Conservation (phyloP, 441 rosid species). For the Euphorbia schlechtendalii region DNA sequence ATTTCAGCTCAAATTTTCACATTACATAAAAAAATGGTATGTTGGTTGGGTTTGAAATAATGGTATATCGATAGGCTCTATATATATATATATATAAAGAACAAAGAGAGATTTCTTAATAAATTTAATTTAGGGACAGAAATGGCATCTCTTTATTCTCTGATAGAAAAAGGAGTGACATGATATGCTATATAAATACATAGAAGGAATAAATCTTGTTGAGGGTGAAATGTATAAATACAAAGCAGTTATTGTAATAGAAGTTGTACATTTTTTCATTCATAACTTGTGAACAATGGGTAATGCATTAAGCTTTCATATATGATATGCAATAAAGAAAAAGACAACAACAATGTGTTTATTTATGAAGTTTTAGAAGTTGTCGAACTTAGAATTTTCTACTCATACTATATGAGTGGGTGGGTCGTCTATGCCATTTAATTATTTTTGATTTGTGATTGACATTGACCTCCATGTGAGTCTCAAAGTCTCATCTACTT, state of each 20-base stretch:
- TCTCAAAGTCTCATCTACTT: neutral
- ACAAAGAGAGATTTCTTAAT: slow-evolving; percentile 8
- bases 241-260: neutral
- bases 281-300: neutral
- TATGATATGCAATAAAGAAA: neutral
- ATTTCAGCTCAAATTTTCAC: slow-evolving; percentile 11
- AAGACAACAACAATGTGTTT: neutral
- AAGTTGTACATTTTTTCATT: neutral
- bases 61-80: slow-evolving; percentile 12
- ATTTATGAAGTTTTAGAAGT: neutral
- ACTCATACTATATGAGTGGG: slow-evolving; percentile 1
- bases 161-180: neutral
- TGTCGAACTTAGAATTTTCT: neutral
- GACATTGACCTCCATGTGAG: slow-evolving; percentile 14
- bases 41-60: neutral
- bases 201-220: neutral
- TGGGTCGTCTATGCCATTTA: neutral
- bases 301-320: neutral
- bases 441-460: neutral
- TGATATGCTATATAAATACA: neutral
- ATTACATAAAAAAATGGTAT: neutral
- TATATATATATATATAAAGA: neutral
- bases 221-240: neutral
- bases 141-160: neutral
- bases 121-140: neutral